Evolutionary conservation across 306 rosid species (phyloP).

Genomic region (Sophora flavescens): DNA sequence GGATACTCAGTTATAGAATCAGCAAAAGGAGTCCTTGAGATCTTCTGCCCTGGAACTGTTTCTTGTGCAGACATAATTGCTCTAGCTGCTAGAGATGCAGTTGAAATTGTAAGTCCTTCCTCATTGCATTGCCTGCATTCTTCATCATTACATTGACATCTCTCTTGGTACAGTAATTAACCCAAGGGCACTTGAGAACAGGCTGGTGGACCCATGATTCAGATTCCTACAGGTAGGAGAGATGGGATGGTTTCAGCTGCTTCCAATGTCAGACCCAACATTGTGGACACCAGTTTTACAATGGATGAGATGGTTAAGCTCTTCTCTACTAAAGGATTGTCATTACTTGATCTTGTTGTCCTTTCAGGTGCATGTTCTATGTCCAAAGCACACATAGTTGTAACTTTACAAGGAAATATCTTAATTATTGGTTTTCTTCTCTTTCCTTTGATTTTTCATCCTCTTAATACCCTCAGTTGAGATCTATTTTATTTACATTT

Average conservation of each 20-base stretch:
- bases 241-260: slow-evolving; percentile 81
- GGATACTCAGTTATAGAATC: slow-evolving; percentile 82
- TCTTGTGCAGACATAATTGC: slow-evolving; percentile 94
- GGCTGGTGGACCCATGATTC: slow-evolving; percentile 81
- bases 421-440: slow-evolving; percentile 4
- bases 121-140: slow-evolving; percentile 1
- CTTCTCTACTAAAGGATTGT: slow-evolving; percentile 77
- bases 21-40: slow-evolving; percentile 72
- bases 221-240: slow-evolving; percentile 82
- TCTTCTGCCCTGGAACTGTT: slow-evolving; percentile 80
- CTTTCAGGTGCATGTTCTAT: slow-evolving; percentile 67
- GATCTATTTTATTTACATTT: slow-evolving; percentile 5
- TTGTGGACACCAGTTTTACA: slow-evolving; percentile 84
- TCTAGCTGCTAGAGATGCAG: slow-evolving; percentile 93
- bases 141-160: slow-evolving; percentile 24
- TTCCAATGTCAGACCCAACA: slow-evolving; percentile 87
- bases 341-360: slow-evolving; percentile 78
- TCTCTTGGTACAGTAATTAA: slow-evolving; percentile 23
- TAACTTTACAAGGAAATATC: slow-evolving; percentile 2
- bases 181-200: slow-evolving; percentile 48
- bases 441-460: background rate
- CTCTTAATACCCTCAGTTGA: slow-evolving; percentile 1
- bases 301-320: slow-evolving; percentile 75
- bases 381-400: background rate
- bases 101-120: slow-evolving; percentile 69